phyloP scores from a whole-genome alignment of 2,329 filamentous ascomycete genomes.

The Fusarium globosum region DNA sequence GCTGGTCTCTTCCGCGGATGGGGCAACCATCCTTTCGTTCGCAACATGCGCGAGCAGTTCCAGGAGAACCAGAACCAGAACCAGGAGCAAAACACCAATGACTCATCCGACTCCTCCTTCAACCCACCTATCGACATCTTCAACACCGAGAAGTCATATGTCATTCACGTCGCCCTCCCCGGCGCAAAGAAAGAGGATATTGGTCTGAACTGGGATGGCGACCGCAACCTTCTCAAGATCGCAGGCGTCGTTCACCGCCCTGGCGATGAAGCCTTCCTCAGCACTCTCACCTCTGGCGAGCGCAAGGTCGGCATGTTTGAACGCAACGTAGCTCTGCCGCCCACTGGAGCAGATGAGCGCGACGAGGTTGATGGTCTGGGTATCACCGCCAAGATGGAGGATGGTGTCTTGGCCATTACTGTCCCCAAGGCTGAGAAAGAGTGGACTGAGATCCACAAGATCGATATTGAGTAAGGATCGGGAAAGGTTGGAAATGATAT shows the following conservation, averaged over 20 bases:
- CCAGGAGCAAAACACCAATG: slow-evolving; percentile 32
- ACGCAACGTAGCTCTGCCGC: slow-evolving; percentile 72
- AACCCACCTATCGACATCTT: slow-evolving; percentile 80
- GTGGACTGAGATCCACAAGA: slow-evolving; percentile 71
- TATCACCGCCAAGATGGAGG: slow-evolving; percentile 81
- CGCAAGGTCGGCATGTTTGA: slow-evolving; percentile 80
- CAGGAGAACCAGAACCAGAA: slow-evolving; percentile 28
- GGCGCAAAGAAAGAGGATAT: slow-evolving; percentile 84
- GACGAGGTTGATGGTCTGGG: slow-evolving; percentile 73
- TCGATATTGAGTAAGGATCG: slow-evolving; percentile 64
- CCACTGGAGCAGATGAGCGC: slow-evolving; percentile 53
- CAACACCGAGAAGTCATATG: slow-evolving; percentile 71
- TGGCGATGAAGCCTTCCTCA: slow-evolving; percentile 75
- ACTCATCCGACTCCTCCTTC: slow-evolving; percentile 70
- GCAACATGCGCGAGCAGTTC: slow-evolving; percentile 54
- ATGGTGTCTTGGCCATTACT: slow-evolving; percentile 80
- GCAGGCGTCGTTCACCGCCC: slow-evolving; percentile 79
- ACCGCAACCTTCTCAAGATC: slow-evolving; percentile 72
- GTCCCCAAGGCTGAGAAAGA: slow-evolving; percentile 78
- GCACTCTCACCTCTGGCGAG: slow-evolving; percentile 72
- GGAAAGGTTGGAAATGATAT: neutral
- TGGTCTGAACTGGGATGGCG: slow-evolving; percentile 79
- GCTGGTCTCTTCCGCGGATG: slow-evolving; percentile 54
- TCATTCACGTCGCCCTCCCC: slow-evolving; percentile 80
- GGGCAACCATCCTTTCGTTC: slow-evolving; percentile 56